Base-by-base conservation (phyloP, 805 yeast species). In the Teunomyces barrocoloradensis region DNA sequence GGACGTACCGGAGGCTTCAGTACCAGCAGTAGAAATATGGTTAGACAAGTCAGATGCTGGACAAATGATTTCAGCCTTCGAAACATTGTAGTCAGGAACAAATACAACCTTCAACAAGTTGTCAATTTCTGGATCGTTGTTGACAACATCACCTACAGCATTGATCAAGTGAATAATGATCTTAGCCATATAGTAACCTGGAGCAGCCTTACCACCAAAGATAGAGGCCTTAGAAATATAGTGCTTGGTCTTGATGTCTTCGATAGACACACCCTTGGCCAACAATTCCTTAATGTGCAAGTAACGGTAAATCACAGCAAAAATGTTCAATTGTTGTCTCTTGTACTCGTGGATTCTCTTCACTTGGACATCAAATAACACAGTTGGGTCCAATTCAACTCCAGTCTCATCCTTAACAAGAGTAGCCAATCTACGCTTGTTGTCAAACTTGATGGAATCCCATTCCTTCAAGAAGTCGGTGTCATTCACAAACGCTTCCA, bases 161-260 rank as follows among this genome's bases (percentile, higher is more conserved):
- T 87, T 90, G 61, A 90, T 80, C 66, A 90, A 77, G 67, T 89
- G 89, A 64, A 90, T 91, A 60, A 90, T 87, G 49, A 87, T 80
- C 70, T 90, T 90, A 50, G 97, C 97, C 82, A 90, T 88, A 72
- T 88, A 90, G 67, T 90, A 90, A 54, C 97, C 97, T n/a, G 97
- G 97, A 9, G 97, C 97, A 50, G 95, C 87, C 70, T 91, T 90
- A 63, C 97, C 97, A 55, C 97, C 97, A 66, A 91, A 83, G 51
- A 90, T 79, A 37, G 83, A 78, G 47, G 87, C 94, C 62, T 85
- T 87, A 50, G 96, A 84, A 49, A 81, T 78, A 65, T 78, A 82
- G 59, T 80, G 78, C 39, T 75, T 73, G 59, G 86, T 75, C 68
- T 89, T 85, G 49, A 72, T 71, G 29, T 71, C 75, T 6, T 71